Evolutionary conservation across 768 basidiomycete genomes (phyloP).

Genomic region (Termitomyces sp.): DNA sequence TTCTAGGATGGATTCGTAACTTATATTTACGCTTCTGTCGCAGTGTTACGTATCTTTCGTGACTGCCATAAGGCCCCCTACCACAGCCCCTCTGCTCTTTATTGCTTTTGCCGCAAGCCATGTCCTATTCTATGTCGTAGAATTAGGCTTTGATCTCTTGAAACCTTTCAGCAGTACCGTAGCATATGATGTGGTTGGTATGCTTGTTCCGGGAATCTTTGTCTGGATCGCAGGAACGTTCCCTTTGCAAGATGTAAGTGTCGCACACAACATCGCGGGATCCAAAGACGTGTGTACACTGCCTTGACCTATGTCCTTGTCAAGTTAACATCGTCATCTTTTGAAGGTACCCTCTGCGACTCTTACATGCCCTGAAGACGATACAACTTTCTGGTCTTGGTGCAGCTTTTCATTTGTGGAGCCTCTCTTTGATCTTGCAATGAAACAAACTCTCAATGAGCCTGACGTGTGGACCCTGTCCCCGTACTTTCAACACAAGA

Average conservation of each 20-base stretch:
- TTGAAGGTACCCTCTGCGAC: conserved; percentile 41
- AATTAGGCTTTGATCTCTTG: conserved; percentile 27
- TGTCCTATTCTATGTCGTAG: conserved; percentile 27
- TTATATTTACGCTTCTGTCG: conserved; percentile 2
- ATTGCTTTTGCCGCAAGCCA: conserved; percentile 36
- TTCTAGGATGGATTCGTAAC: neutral
- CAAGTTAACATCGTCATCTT: neutral
- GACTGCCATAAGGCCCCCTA: conserved; percentile 32
- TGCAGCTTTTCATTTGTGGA: conserved; percentile 58
- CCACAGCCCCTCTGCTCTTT: conserved; percentile 49
- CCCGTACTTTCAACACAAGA: conserved; percentile 63
- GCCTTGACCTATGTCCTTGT: neutral
- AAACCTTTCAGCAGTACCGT: conserved; percentile 10
- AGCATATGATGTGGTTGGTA: conserved; percentile 22
- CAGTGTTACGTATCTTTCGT: conserved; percentile 41
- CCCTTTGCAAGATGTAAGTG: conserved; percentile 40
- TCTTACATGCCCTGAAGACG: conserved; percentile 59
- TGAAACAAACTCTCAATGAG: conserved; percentile 41
- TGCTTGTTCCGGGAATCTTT: conserved; percentile 30
- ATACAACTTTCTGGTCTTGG: conserved; percentile 61
- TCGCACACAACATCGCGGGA: conserved; percentile 44
- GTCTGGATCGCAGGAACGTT: conserved; percentile 50
- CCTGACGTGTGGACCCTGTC: conserved; percentile 59
- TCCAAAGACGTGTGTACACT: conserved; percentile 35
- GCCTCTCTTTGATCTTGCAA: conserved; percentile 51